These are phyloP conservation scores for Tephrocybe rancida DNA, from an alignment of 768 basidiomycete species.

Conservation along the genomic window DNA sequence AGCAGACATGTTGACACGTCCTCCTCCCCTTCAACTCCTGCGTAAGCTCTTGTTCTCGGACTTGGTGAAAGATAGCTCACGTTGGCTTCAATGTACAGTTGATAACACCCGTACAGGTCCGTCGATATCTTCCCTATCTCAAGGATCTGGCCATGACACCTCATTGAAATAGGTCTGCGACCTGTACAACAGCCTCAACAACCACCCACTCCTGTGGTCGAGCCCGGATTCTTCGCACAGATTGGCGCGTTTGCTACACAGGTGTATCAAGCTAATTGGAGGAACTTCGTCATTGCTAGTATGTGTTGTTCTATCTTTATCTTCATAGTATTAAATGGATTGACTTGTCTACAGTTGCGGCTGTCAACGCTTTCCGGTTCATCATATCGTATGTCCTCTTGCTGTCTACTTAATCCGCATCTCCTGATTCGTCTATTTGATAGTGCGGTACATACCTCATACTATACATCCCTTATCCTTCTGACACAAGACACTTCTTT, in stretches of 20 bases:
- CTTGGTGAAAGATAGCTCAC: neutral
- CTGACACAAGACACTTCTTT: neutral
- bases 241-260: conserved; percentile 32
- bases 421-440: conserved; percentile 16
- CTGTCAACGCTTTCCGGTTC: conserved; percentile 40
- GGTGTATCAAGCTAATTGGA: conserved; percentile 43
- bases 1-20: conserved; percentile 39
- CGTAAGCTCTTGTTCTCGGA: conserved; percentile 28
- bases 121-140: neutral
- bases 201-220: neutral
- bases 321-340: neutral
- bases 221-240: conserved; percentile 16
- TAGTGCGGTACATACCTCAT: conserved; percentile 20
- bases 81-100: conserved; percentile 17
- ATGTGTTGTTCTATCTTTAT: conserved; percentile 12
- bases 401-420: neutral
- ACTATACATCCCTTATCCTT: neutral
- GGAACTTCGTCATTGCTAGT: conserved; percentile 42
- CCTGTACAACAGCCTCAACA: conserved; percentile 2
- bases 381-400: conserved; percentile 33
- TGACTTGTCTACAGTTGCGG: conserved; percentile 30
- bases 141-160: neutral
- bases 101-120: conserved; percentile 34
- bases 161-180: conserved; percentile 5
- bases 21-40: conserved; percentile 44